A percentile compares a stretch with the other conserved stretches of the same genome.
These are phyloP conservation scores for Verticillium nonalfalfae DNA, from an alignment of 2,329 filamentous ascomycete genomes.

Conservation along the genomic window DNA sequence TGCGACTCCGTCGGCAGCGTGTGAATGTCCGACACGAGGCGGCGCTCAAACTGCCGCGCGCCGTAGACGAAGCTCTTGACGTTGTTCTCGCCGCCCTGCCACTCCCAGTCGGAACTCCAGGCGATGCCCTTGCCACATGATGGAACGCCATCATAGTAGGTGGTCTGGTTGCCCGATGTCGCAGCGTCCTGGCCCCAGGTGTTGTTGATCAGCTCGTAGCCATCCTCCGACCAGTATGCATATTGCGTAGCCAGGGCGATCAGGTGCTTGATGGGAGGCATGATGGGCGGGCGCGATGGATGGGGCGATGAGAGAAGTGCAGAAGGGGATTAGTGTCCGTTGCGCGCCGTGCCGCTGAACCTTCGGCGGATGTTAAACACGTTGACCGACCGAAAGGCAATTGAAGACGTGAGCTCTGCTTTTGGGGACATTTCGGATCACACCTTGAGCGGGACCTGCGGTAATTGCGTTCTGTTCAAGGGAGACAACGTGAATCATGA, in stretches of 20 bases:
- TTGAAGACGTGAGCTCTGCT: background rate
- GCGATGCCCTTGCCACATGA: conserved; percentile 23
- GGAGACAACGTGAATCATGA: background rate
- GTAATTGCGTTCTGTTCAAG: background rate
- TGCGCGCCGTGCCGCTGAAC: background rate
- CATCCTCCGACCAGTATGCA: conserved; percentile 20
- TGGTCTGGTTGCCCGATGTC: conserved; percentile 33
- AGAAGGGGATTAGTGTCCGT: background rate
- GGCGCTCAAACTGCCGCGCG: conserved; percentile 22
- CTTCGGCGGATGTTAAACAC: background rate
- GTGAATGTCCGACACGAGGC: conserved; percentile 23
- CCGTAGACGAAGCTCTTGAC: conserved; percentile 40
- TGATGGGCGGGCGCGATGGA: background rate
- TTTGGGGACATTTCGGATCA: background rate
- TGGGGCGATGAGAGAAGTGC: background rate
- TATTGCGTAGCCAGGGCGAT: conserved; percentile 19
- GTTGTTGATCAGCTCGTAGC: conserved; percentile 31
- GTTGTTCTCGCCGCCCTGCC: conserved; percentile 26
- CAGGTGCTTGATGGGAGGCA: conserved; percentile 13
- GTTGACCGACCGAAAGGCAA: background rate
- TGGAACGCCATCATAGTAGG: conserved; percentile 25
- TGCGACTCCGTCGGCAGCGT: conserved; percentile 25
- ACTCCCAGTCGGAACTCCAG: conserved; percentile 34
- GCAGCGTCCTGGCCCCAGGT: conserved; percentile 31
- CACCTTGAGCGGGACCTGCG: background rate